These are phyloP conservation scores for Corallochytrium limacisporum DNA, from an alignment of 78 protist genomes.

Conservation along the genomic window DNA sequence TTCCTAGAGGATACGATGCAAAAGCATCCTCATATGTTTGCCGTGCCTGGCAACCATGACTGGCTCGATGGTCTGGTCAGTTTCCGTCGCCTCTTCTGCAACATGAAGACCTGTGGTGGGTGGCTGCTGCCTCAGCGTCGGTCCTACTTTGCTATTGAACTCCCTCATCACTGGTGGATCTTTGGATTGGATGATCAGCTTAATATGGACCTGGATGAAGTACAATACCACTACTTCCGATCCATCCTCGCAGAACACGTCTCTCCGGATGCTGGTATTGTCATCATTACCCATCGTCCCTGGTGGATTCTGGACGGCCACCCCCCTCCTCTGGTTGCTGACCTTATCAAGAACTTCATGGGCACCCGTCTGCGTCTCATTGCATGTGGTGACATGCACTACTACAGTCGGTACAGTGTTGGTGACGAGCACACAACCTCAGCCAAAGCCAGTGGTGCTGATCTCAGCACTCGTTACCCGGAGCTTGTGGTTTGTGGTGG, in stretches of 20 bases:
- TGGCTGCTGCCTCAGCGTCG: neutral
- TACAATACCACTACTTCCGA: neutral
- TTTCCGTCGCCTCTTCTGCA: neutral
- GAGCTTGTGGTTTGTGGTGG: no score
- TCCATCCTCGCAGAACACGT: neutral
- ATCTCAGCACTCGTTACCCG: no score
- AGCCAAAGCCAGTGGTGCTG: no score
- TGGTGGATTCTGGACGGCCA: neutral
- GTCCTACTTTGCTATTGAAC: neutral
- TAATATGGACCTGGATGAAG: neutral
- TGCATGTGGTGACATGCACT: neutral
- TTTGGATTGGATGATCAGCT: neutral
- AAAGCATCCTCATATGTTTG: neutral
- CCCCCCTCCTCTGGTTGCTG: neutral
- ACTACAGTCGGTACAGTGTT: neutral
- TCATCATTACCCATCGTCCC: neutral
- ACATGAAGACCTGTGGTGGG: neutral
- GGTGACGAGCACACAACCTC: no score
- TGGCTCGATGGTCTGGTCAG: conserved; percentile 4
- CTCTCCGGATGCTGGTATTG: neutral
- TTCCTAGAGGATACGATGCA: no score
- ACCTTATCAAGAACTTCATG: neutral
- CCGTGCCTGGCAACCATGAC: conserved; percentile 12
- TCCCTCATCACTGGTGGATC: neutral
- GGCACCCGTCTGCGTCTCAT: neutral